Conservation (phyloP, 371 early-diverging fungal species). For the Apophysomyces elegans region DNA sequence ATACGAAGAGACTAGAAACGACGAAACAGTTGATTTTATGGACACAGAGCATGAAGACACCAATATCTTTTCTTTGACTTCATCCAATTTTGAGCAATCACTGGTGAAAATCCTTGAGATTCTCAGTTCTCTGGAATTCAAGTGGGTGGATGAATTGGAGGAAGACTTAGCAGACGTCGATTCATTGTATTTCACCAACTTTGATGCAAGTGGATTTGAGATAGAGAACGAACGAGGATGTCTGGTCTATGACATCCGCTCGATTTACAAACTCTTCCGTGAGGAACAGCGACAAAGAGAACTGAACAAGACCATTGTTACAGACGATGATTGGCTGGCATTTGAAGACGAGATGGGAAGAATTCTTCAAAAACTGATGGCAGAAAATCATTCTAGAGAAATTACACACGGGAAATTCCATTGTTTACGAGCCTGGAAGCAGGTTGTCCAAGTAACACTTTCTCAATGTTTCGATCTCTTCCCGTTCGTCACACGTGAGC, state of each 20-base stretch:
- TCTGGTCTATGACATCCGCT: slow-evolving; percentile 68
- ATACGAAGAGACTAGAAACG: slow-evolving; percentile 13
- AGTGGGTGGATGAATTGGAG: slow-evolving; percentile 52
- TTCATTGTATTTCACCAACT: slow-evolving; percentile 24
- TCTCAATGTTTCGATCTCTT: slow-evolving; percentile 69
- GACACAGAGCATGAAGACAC: slow-evolving; percentile 53
- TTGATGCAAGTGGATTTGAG: slow-evolving; percentile 26
- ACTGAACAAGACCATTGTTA: slow-evolving; percentile 48
- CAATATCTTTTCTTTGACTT: slow-evolving; percentile 87
- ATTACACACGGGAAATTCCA: slow-evolving; percentile 65
- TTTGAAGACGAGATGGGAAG: slow-evolving; percentile 58
- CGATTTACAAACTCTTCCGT: slow-evolving; percentile 46
- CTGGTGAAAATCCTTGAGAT: slow-evolving; percentile 61
- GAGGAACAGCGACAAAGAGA: slow-evolving; percentile 21
- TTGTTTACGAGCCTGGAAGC: slow-evolving; percentile 79
- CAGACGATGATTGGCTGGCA: slow-evolving; percentile 40
- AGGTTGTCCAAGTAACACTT: slow-evolving; percentile 74
- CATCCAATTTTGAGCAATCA: slow-evolving; percentile 68
- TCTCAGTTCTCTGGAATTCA: slow-evolving; percentile 58
- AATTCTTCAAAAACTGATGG: slow-evolving; percentile 58
- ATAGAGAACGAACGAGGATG: slow-evolving; percentile 63
- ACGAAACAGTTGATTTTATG: slow-evolving; percentile 31
- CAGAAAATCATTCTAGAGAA: slow-evolving; percentile 68
- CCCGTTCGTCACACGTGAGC: slow-evolving; percentile 61
- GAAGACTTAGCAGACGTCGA: slow-evolving; percentile 14